Evolutionary conservation across 805 yeast species (phyloP).

Genomic region (Yarrowia alimentaria): DNA sequence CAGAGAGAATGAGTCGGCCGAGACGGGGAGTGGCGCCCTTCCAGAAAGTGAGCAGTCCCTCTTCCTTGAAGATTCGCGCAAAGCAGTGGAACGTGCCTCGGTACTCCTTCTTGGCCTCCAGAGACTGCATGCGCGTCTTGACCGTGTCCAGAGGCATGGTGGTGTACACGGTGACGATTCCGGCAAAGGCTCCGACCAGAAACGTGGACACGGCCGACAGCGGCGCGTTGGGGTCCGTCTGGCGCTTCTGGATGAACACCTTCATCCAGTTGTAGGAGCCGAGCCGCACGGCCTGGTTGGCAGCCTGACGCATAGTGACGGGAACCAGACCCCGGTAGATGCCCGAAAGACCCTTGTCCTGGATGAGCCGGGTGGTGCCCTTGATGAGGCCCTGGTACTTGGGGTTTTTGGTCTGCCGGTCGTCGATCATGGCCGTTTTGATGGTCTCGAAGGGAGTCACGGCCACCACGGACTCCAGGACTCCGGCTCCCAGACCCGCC

Average conservation of each 20-base stretch:
- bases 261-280: slow-evolving; percentile 92
- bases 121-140: slow-evolving; percentile 94
- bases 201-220: slow-evolving; percentile 78
- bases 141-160: slow-evolving; percentile 97
- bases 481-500: slow-evolving; percentile 98
- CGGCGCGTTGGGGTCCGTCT: slow-evolving; percentile 69
- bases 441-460: slow-evolving; percentile 97
- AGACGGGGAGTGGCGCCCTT: slow-evolving; percentile 97
- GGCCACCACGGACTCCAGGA: slow-evolving; percentile 85
- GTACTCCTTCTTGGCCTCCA: slow-evolving; percentile 71
- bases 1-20: slow-evolving; percentile 87
- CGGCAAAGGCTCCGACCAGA: slow-evolving; percentile 86
- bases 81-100: slow-evolving; percentile 80
- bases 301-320: slow-evolving; percentile 91
- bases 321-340: slow-evolving; percentile 88
- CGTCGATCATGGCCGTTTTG: slow-evolving; percentile 94
- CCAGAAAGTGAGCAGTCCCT: slow-evolving; percentile 92
- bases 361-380: slow-evolving; percentile 64
- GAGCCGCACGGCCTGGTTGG: slow-evolving; percentile 90
- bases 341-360: slow-evolving; percentile 79
- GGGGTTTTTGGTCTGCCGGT: slow-evolving; percentile 73
- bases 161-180: slow-evolving; percentile 82
- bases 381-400: slow-evolving; percentile 61
- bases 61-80: slow-evolving; percentile 71
- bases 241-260: slow-evolving; percentile 66